A percentile compares a stretch with the other conserved stretches of the same genome.
These are phyloP conservation scores for Golubevia pallescens DNA, from an alignment of 1,284 basidiomycete genomes.

Conservation along the genomic window DNA sequence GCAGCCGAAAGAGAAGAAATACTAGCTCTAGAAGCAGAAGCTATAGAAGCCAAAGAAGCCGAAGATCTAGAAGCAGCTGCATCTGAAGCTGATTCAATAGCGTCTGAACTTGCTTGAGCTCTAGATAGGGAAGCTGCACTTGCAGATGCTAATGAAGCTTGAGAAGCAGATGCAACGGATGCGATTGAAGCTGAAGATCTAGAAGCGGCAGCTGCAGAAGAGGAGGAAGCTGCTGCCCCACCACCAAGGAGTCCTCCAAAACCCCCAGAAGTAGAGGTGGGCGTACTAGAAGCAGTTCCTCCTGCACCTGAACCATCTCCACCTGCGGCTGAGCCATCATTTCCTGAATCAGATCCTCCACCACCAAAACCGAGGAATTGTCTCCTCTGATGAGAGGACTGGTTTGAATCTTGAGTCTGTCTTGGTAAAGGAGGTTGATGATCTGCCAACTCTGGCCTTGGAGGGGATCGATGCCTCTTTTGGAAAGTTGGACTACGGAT, in stretches of 20 bases:
- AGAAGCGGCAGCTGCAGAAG: slow-evolving; percentile 15
- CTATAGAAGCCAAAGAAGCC: slow-evolving; percentile 15
- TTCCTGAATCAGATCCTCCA: background rate
- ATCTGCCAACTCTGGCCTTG: background rate
- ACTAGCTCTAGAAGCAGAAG: slow-evolving; percentile 10
- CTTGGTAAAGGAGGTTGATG: background rate
- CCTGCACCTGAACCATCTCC: background rate
- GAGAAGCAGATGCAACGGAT: slow-evolving; percentile 1
- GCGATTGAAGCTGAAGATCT: slow-evolving; percentile 15
- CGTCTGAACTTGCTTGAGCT: background rate
- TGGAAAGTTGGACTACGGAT: background rate
- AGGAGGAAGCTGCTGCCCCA: slow-evolving; percentile 8
- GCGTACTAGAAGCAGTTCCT: background rate
- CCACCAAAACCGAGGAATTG: background rate
- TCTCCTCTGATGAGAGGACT: background rate
- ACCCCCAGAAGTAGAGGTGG: background rate
- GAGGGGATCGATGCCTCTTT: background rate
- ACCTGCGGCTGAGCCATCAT: no score
- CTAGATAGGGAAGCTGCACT: slow-evolving; percentile 9
- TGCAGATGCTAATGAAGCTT: slow-evolving; percentile 1
- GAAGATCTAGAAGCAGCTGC: slow-evolving; percentile 1
- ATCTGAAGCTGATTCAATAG: background rate
- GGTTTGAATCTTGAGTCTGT: background rate
- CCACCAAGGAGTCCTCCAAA: background rate
- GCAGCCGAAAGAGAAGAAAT: background rate